Evolutionary conservation across 1,284 basidiomycete species (phyloP), one percentile per base, ranked within the genome.

Genomic region (Ustilago xerochloae): DNA sequence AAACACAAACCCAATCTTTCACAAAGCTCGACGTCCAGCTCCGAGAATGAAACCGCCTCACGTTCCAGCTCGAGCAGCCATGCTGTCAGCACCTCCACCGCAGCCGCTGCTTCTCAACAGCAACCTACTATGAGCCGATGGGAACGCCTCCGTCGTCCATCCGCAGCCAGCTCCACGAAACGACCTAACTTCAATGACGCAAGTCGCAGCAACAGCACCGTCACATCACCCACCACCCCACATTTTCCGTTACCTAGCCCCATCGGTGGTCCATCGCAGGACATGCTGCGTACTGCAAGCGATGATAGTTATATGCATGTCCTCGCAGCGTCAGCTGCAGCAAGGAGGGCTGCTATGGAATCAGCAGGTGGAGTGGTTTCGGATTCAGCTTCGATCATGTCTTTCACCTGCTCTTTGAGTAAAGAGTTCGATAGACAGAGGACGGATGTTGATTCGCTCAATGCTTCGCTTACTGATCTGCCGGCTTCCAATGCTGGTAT

Each of bases 271-370:
- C 52, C 56, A 3, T 51, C 51, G 16, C 53, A 56, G 10, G 63
- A 63, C 20, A 73, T 73, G 69, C 38, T 63, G 59, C 63, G 69
- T 22, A 73, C 69, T 22, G 55, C 60, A 6, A 67, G 63, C 43
- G 69, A 73, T 33, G 69, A 67, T 26, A 73, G 64, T 56, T 73
- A 73, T 28, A 61, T 67, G 59, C 69, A 67, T 30, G 54, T 67
- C 33, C 52, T 73, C 29, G 69, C 69, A n/a, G 66, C 66, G 8
- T 68, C 66, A 6, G 66, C 66, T 22, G 60, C 66, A 16, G 59
- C 69, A 2, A 50, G 57, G 5, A 56, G 49, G 26, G 60, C 63
- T 12, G 63, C 63, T 3, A 41, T 54, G 48, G 63, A 66, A n/a
- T 53, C 65, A 0, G 62, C 53, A n/a, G 59, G 33, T 0, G 47